phyloP scores from a whole-genome alignment of 1,284 basidiomycete genomes.

The Boletellus sp. region DNA sequence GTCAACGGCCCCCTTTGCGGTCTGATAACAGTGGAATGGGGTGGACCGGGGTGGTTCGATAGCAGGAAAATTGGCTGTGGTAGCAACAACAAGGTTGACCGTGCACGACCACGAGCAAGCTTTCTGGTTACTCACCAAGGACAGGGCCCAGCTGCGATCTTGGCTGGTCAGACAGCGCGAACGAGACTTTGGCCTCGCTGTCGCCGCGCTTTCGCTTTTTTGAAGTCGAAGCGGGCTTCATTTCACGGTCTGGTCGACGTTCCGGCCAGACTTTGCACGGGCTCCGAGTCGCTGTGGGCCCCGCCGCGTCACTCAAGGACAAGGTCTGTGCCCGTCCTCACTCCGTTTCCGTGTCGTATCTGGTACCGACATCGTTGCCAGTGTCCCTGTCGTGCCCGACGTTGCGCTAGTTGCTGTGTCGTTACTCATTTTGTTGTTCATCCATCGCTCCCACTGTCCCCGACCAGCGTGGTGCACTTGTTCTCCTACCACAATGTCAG shows the following conservation, averaged over 20 bases:
- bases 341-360: slow-evolving; percentile 3
- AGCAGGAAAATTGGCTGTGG: slow-evolving; percentile 73
- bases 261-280: slow-evolving; percentile 7
- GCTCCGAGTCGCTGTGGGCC: neutral
- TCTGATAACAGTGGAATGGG: slow-evolving; percentile 63
- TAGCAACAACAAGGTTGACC: slow-evolving; percentile 12
- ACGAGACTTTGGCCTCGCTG: slow-evolving; percentile 39
- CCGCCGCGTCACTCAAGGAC: slow-evolving; percentile 15
- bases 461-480: slow-evolving; percentile 18
- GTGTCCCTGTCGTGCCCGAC: slow-evolving; percentile 12
- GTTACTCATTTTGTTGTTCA: slow-evolving; percentile 24
- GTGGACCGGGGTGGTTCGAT: slow-evolving; percentile 59
- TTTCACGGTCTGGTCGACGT: slow-evolving; percentile 19
- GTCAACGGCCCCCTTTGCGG: slow-evolving; percentile 29
- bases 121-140: slow-evolving; percentile 52
- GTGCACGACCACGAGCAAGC: slow-evolving; percentile 18
- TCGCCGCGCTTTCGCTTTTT: slow-evolving; percentile 64
- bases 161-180: slow-evolving; percentile 46
- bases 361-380: slow-evolving; percentile 14
- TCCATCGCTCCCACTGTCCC: slow-evolving; percentile 6
- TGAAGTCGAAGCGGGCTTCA: slow-evolving; percentile 33
- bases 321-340: slow-evolving; percentile 23
- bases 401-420: slow-evolving; percentile 12
- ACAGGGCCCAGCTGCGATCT: slow-evolving; percentile 60
- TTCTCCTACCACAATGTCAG: slow-evolving; percentile 32